These are phyloP conservation scores for Anthracocystis panici-leucophaei DNA, from an alignment of 1,284 basidiomycete species.

Conservation along the genomic window DNA sequence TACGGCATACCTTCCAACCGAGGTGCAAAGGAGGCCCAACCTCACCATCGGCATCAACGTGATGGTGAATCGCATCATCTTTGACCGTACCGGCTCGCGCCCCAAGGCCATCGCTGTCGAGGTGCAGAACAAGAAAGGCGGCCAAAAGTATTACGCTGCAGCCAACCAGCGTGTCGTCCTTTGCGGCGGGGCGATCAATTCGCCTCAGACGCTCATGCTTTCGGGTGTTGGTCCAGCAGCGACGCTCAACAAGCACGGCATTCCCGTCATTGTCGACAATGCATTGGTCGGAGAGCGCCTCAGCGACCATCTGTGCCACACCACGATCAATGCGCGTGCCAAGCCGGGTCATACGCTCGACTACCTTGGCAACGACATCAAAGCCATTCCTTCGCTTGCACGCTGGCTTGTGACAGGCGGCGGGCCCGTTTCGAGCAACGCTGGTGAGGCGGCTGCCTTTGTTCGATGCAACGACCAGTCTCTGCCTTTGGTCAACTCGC, in stretches of 20 bases:
- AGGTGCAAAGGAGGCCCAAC: slow-evolving; percentile 53
- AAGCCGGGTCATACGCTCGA: slow-evolving; percentile 47
- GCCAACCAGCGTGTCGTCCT: slow-evolving; percentile 73
- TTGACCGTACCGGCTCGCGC: slow-evolving; percentile 45
- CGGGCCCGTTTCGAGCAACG: slow-evolving; percentile 47
- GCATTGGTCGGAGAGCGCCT: slow-evolving; percentile 56
- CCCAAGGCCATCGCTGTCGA: slow-evolving; percentile 57
- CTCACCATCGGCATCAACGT: slow-evolving; percentile 56
- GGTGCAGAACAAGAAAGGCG: slow-evolving; percentile 44
- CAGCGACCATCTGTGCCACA: slow-evolving; percentile 61
- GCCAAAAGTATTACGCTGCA: slow-evolving; percentile 44
- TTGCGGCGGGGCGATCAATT: slow-evolving; percentile 58
- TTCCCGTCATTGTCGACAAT: slow-evolving; percentile 47
- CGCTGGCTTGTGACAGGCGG: slow-evolving; percentile 53
- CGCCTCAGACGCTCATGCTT: slow-evolving; percentile 77
- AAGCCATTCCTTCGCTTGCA: slow-evolving; percentile 28
- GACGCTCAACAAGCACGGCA: slow-evolving; percentile 47
- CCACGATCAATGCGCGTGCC: slow-evolving; percentile 29
- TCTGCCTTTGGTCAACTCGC: slow-evolving; percentile 54
- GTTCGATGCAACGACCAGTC: slow-evolving; percentile 64
- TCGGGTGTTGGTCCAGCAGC: slow-evolving; percentile 75
- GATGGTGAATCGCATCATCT: slow-evolving; percentile 53
- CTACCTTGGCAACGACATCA: slow-evolving; percentile 42
- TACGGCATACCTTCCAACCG: slow-evolving; percentile 53
- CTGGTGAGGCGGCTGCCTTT: slow-evolving; percentile 68